Conservation (phyloP, 176 grass and related monocot species). For the maize (Zea mays) region Zm-B73-REFERENCE-NAM-5.0 NC_050104.1:72221501-72222000, state of each 20-base stretch:
- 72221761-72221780: not conserved
- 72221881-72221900: not conserved
- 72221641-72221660: not conserved
- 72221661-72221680: not conserved
- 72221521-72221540: not conserved
- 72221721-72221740: not conserved
- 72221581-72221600: not conserved
- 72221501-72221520: not conserved
- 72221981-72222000: too few relatives aligned
- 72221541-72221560: too few relatives aligned
- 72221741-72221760: not conserved
- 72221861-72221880: not conserved
- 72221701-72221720: not conserved
- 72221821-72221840: constrained; percentile 10
- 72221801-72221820: not conserved
- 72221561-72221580: not conserved
- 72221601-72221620: not conserved
- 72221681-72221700: not conserved
- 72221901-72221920: not conserved
- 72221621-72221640: not conserved
- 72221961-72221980: not conserved
- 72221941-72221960: not conserved
- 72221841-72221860: not conserved
- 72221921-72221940: not conserved
- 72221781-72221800: not conserved